Conservation (phyloP, 2,329 filamentous ascomycete species). For the Hypoxylon sp. region DNA sequence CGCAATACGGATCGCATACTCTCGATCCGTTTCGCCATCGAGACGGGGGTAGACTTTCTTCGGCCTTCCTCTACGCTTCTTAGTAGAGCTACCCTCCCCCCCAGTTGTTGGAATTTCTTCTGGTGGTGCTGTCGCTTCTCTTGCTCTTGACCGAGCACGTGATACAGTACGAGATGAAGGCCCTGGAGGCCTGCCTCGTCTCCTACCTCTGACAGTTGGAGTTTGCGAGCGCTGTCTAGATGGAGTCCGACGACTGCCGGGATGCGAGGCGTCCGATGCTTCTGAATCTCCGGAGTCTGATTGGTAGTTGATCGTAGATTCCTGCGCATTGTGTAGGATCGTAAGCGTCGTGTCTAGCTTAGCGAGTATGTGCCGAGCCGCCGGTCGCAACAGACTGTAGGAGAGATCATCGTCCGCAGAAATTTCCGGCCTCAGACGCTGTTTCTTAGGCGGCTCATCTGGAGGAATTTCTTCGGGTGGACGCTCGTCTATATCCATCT, state of each 20-base stretch:
- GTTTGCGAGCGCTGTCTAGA: slow-evolving; percentile 33
- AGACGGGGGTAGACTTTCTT: slow-evolving; percentile 58
- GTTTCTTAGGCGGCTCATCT: slow-evolving; percentile 18
- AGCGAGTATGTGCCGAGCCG: slow-evolving; percentile 77
- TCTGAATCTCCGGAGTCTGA: slow-evolving; percentile 52
- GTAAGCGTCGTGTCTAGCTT: slow-evolving; percentile 78
- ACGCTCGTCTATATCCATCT: slow-evolving; percentile 47
- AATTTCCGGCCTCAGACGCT: slow-evolving; percentile 65
- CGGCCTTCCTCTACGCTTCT: slow-evolving; percentile 57
- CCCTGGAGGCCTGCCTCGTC: slow-evolving; percentile 40
- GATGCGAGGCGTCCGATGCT: slow-evolving; percentile 44
- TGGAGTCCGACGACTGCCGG: slow-evolving; percentile 19
- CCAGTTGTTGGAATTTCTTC: slow-evolving; percentile 1
- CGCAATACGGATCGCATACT: slow-evolving; percentile 65
- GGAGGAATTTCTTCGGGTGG: slow-evolving; percentile 9
- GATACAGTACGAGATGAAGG: slow-evolving; percentile 23
- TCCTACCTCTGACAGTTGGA: slow-evolving; percentile 14
- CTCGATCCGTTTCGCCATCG: slow-evolving; percentile 62
- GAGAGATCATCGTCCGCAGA: slow-evolving; percentile 81
- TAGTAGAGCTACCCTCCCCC: background rate
- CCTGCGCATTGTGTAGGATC: slow-evolving; percentile 77
- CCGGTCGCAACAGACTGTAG: slow-evolving; percentile 74
- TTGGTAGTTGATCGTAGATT: slow-evolving; percentile 61
- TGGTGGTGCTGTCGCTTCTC: slow-evolving; percentile 3
- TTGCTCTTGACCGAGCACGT: slow-evolving; percentile 23